Evolutionary conservation across 208 protist species (phyloP).

Genomic region (Acanthamoeba lenticulata): DNA sequence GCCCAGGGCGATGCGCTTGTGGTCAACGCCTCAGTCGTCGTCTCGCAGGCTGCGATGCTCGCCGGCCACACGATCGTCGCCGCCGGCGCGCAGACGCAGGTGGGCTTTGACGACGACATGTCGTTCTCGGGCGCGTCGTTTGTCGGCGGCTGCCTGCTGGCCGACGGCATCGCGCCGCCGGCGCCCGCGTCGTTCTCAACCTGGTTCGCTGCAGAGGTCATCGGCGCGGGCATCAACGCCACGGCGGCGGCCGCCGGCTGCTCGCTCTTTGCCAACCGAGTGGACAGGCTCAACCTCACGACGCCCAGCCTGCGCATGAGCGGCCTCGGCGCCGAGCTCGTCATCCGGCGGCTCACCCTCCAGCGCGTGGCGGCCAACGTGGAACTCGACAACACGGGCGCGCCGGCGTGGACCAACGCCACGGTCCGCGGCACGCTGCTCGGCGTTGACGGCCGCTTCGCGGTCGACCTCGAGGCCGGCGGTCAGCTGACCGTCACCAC

Average conservation of each 20-base stretch:
- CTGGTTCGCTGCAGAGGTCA: not conserved
- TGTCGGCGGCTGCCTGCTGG: slow-evolving; percentile 1
- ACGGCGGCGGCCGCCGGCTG: not conserved
- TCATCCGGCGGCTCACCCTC: not conserved
- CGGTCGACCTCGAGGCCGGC: not conserved
- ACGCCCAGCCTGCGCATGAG: not conserved
- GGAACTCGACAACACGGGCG: not conserved
- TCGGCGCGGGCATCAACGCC: too few species aligned
- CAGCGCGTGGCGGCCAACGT: not conserved
- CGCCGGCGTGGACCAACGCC: not conserved
- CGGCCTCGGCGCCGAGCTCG: not conserved
- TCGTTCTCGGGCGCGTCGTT: not conserved
- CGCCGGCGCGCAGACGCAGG: not conserved
- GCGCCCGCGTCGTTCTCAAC: not conserved
- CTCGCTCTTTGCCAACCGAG: not conserved
- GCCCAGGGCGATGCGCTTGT: not conserved
- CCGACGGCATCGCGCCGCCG: not conserved
- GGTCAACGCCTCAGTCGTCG: slow-evolving; percentile 4
- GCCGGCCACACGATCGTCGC: not conserved
- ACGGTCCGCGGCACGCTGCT: not conserved
- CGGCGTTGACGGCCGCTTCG: not conserved
- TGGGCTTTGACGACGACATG: not conserved
- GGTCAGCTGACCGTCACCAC: not conserved
- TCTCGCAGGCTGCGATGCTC: not conserved
- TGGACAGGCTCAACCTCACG: not conserved